Evolutionary conservation across 2,329 filamentous ascomycete genomes (phyloP), one percentile per base, ranked within the genome.

Genomic region (Pseudogymnoascus sp.): DNA sequence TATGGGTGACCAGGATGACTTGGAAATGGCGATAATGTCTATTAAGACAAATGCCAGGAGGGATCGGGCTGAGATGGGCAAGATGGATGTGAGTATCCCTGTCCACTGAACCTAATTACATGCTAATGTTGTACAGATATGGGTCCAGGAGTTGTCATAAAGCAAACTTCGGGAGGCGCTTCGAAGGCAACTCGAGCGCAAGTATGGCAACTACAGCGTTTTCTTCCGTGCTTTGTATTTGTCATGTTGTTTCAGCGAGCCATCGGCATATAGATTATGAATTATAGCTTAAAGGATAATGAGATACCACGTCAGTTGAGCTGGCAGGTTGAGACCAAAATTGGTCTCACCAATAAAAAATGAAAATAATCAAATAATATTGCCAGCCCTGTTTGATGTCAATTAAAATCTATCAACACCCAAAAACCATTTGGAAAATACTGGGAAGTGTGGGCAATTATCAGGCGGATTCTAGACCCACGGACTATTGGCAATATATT

Each of bases 1-100:
- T 33, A 88, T 99, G 84, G 92, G 89, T 30, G 94, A 99, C 74
- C 91, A 97, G 75, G 94, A 99, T 71, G 94, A 99, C 77, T 77
- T 97, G 66, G 92, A 97, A 60, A 90, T 97, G 85, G 86, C 91
- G 28, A 81, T 97, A 61, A 82, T 84, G 73, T 83, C 80, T 55
- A 86, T 87, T 5, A 90, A 85, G 74, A 82, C 83, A 59, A 77
- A 79, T 64, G 92, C 89, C 58, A 84, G 81, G 76, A 89, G 84
- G 74, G 88, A 93, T 72, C 84, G 86, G 69, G 81, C 82, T 66
- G 92, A 96, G 66, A 89, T 92, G 79, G 92, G 90, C 60, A 97
- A 96, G 82, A 86, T 97, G 85, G 94, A 97, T 85, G 91, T 97
- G 75, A 83, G 90, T 80, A 65, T 64, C 35, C 33, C 5, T 5